These are phyloP conservation scores for Parastagonospora avenae DNA, from an alignment of 2,329 filamentous ascomycete species.

Conservation along the genomic window DNA sequence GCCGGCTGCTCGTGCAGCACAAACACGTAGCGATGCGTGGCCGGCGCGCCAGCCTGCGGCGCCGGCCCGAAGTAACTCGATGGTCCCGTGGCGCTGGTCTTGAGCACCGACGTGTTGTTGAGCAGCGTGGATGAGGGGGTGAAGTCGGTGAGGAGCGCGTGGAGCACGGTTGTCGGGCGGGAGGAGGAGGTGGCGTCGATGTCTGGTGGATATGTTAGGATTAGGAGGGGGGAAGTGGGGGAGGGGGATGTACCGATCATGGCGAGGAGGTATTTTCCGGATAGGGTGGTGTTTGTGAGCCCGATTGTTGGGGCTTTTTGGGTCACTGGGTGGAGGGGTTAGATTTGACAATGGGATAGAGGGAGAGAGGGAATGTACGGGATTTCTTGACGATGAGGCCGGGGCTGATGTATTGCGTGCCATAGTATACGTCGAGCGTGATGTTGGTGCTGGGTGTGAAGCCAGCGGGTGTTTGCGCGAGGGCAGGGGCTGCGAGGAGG, in stretches of 20 bases:
- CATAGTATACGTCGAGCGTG: constrained; percentile 38
- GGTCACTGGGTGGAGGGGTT: constrained; percentile 8
- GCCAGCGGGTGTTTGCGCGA: constrained; percentile 31
- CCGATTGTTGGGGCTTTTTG: constrained; percentile 29
- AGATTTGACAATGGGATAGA: neutral
- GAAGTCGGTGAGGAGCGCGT: constrained; percentile 37
- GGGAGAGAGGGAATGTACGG: constrained; percentile 12
- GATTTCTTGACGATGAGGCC: constrained; percentile 36
- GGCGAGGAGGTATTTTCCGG: constrained; percentile 32
- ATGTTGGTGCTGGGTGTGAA: constrained; percentile 28
- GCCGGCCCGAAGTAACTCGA: constrained; percentile 39
- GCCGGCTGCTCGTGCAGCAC: constrained; percentile 36
- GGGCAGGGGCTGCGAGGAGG: constrained; percentile 16
- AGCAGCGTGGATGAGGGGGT: constrained; percentile 22
- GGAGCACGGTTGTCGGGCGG: constrained; percentile 30
- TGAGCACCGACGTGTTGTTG: constrained; percentile 30
- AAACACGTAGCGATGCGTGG: constrained; percentile 40
- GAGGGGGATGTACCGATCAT: constrained; percentile 32
- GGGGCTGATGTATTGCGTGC: constrained; percentile 33
- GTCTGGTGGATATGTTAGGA: constrained; percentile 1
- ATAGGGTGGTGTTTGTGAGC: constrained; percentile 23
- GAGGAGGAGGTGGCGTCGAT: constrained; percentile 12
- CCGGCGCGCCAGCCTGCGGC: constrained; percentile 33
- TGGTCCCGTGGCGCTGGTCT: constrained; percentile 33
- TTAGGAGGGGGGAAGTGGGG: constrained; percentile 3